Conservation (phyloP, 2,329 filamentous ascomycete species). For the Cytospora piceicola region DNA sequence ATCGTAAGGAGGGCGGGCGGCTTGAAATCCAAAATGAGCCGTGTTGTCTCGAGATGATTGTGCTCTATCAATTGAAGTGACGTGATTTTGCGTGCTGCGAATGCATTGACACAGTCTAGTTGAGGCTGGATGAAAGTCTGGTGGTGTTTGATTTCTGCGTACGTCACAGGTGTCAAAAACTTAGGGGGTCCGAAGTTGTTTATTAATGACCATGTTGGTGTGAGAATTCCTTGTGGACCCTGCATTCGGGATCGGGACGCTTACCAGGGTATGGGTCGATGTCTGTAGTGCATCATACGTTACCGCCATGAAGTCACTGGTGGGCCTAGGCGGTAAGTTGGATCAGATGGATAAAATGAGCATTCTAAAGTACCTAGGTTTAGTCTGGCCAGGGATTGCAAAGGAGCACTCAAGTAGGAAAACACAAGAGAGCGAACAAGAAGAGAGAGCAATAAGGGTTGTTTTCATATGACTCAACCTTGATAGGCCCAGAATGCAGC, state of each 20-base stretch:
- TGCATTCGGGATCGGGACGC: slow-evolving; percentile 14
- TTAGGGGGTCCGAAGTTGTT: not conserved
- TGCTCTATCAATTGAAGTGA: not conserved
- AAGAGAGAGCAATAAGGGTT: too few species aligned
- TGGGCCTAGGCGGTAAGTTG: slow-evolving; percentile 12
- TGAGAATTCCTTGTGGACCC: slow-evolving; percentile 11
- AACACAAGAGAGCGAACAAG: too few species aligned
- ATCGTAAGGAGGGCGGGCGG: too few species aligned
- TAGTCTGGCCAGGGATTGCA: not conserved
- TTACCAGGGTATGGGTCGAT: slow-evolving; percentile 22
- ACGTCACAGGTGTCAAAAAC: not conserved
- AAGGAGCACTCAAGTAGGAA: too few species aligned
- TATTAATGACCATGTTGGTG: slow-evolving; percentile 1
- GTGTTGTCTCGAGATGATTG: not conserved
- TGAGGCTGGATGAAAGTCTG: not conserved
- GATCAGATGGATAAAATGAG: not conserved
- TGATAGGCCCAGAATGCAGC: too few species aligned
- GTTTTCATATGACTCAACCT: too few species aligned
- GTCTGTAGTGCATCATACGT: slow-evolving; percentile 19
- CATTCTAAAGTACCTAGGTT: not conserved
- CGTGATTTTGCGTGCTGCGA: not conserved
- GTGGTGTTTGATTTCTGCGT: too few species aligned
- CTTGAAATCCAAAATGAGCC: not conserved
- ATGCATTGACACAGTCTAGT: not conserved
- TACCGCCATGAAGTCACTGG: slow-evolving; percentile 13